These are phyloP conservation scores for Gracilaria caudata DNA, from an alignment of 23 red algal species.

Conservation along the genomic window DNA sequence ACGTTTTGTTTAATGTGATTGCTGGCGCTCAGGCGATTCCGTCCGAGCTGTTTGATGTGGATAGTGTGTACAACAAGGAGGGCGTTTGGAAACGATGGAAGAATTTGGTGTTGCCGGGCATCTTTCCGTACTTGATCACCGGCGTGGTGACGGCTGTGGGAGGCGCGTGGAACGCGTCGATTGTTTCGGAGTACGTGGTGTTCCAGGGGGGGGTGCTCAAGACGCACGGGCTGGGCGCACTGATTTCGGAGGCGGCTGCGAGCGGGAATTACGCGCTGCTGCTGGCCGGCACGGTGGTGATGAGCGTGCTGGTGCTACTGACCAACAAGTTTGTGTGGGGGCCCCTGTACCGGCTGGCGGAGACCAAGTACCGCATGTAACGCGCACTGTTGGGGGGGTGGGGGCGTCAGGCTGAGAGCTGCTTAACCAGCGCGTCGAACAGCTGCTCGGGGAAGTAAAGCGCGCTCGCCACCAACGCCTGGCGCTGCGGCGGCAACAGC, in stretches of 20 bases:
- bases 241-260: slow-evolving; percentile 94
- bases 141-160: slow-evolving; percentile 97
- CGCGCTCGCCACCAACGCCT: neutral
- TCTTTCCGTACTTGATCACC: slow-evolving; percentile 99
- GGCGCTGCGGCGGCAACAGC: neutral
- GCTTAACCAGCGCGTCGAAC: neutral
- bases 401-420: neutral
- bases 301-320: slow-evolving; percentile 89
- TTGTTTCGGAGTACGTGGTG: slow-evolving; percentile 98
- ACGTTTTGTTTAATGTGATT: slow-evolving; percentile 99
- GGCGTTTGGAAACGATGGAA: slow-evolving; percentile 71
- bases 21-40: slow-evolving; percentile 96
- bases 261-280: slow-evolving; percentile 85
- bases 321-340: slow-evolving; percentile 97
- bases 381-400: neutral
- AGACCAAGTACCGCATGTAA: slow-evolving; percentile 78
- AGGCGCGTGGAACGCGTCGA: slow-evolving; percentile 98
- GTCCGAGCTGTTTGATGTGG: slow-evolving; percentile 93
- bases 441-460: neutral
- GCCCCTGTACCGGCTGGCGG: slow-evolving; percentile 84
- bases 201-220: slow-evolving; percentile 89
- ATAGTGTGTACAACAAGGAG: slow-evolving; percentile 79
- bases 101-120: slow-evolving; percentile 92
- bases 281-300: slow-evolving; percentile 91
- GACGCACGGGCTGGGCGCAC: slow-evolving; percentile 88